Conservation (phyloP, 164 flowering plant genomes). For the Dillenia suffruticosa region DNA sequence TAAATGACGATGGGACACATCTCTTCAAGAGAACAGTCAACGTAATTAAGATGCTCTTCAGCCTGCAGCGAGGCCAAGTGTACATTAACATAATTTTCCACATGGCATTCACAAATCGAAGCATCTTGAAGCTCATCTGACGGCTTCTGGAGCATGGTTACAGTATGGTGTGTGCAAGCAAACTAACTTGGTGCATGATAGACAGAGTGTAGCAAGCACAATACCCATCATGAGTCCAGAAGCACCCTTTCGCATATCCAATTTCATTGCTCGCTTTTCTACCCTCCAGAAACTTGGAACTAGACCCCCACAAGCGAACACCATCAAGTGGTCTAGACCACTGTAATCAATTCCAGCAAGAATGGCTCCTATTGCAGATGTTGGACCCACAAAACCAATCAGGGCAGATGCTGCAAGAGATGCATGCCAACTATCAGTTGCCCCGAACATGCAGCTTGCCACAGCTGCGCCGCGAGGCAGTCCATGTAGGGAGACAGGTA, state of each 20-base stretch:
- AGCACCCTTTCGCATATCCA: constrained; percentile 51
- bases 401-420: constrained; percentile 71
- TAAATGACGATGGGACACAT: no score
- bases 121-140: constrained; percentile 31
- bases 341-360: constrained; percentile 85
- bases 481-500: constrained; percentile 88
- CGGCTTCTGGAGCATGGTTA: constrained; percentile 96
- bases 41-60: no score
- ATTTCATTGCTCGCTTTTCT: constrained; percentile 43
- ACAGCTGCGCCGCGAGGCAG: constrained; percentile 97
- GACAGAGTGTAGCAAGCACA: constrained; percentile 57
- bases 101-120: no score
- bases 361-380: constrained; percentile 87
- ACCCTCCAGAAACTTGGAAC: constrained; percentile 64
- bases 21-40: no score
- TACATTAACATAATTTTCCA: no score
- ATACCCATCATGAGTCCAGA: constrained; percentile 58
- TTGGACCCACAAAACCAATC: constrained; percentile 77
- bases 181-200: constrained; percentile 70
- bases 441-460: constrained; percentile 86
- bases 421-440: constrained; percentile 85
- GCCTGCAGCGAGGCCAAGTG: no score
- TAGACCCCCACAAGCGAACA: constrained; percentile 81
- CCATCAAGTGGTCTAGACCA: constrained; percentile 83
- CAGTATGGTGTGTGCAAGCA: constrained; percentile 94